These are phyloP conservation scores for Mycena leptocephala DNA, from an alignment of 768 basidiomycete species.

Conservation along the genomic window DNA sequence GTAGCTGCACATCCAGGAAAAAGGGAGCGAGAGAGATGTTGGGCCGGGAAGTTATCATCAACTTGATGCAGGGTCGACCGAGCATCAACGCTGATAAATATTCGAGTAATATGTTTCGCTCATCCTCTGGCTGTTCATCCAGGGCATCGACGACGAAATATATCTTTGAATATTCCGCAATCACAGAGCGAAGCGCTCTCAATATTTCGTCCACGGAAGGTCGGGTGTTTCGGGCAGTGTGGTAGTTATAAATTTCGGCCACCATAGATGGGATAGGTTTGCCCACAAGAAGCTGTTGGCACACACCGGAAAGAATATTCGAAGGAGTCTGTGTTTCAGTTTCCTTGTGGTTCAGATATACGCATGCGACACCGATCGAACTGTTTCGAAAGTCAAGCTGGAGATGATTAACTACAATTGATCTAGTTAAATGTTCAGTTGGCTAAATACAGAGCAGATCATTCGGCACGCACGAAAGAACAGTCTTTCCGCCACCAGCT, in stretches of 20 bases:
- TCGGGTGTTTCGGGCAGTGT: background rate
- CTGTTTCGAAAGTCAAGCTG: background rate
- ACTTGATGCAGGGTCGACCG: background rate
- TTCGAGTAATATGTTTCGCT: background rate
- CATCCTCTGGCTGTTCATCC: conserved; percentile 7
- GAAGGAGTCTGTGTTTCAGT: background rate
- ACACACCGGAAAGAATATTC: background rate
- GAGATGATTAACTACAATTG: background rate
- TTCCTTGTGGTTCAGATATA: conserved; percentile 9
- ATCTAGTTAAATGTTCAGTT: background rate
- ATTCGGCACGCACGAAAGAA: background rate
- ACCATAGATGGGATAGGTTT: background rate
- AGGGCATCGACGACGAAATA: conserved; percentile 7
- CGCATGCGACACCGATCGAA: background rate
- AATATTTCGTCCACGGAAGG: background rate
- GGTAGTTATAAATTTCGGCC: background rate
- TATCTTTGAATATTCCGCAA: background rate
- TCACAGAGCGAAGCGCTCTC: background rate
- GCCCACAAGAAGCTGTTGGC: background rate
- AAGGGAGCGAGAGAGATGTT: background rate
- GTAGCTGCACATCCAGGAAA: background rate
- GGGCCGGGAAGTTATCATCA: conserved; percentile 3
- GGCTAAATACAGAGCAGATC: too few relatives aligned
- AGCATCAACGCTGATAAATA: background rate
- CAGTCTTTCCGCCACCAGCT: background rate